Conservation (phyloP, 2,329 filamentous ascomycete species). For the Penicillium brevicompactum region DNA sequence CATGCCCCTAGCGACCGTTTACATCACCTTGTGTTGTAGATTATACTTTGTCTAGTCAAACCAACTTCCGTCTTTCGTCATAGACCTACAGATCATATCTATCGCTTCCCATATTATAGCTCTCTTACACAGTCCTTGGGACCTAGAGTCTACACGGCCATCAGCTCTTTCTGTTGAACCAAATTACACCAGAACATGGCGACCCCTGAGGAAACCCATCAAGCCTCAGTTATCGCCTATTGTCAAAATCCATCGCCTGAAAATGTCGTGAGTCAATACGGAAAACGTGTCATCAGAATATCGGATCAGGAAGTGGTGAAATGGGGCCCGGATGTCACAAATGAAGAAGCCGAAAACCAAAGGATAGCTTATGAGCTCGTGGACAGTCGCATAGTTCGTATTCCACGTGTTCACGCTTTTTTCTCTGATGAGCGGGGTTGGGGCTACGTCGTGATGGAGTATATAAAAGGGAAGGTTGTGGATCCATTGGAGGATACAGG, state of each 20-base stretch:
- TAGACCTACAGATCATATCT: too few relatives aligned
- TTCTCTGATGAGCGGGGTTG: conserved; percentile 14
- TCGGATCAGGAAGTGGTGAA: conserved; percentile 17
- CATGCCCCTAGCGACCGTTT: too few relatives aligned
- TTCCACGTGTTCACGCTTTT: conserved; percentile 20
- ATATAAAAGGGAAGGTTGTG: conserved; percentile 20
- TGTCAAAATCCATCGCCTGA: conserved; percentile 9
- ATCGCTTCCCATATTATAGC: too few relatives aligned
- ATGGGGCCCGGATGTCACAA: conserved; percentile 13
- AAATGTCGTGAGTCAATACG: conserved; percentile 9
- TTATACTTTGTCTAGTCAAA: too few relatives aligned
- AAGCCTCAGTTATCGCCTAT: conserved; percentile 9
- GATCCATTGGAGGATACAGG: conserved; percentile 14
- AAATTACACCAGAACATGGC: too few relatives aligned
- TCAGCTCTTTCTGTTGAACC: too few relatives aligned
- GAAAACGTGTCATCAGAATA: conserved; percentile 18
- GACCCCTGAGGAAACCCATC: background rate
- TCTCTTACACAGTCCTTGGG: too few relatives aligned
- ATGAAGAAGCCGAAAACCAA: conserved; percentile 15
- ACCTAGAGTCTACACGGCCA: too few relatives aligned
- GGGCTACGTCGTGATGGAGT: conserved; percentile 26
- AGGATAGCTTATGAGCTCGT: conserved; percentile 17
- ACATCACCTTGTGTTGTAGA: too few relatives aligned
- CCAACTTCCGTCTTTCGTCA: too few relatives aligned
- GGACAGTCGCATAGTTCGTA: conserved; percentile 14